These are phyloP conservation scores for Brettanomyces sp. DNA, from an alignment of 805 yeast genomes.

Conservation along the genomic window DNA sequence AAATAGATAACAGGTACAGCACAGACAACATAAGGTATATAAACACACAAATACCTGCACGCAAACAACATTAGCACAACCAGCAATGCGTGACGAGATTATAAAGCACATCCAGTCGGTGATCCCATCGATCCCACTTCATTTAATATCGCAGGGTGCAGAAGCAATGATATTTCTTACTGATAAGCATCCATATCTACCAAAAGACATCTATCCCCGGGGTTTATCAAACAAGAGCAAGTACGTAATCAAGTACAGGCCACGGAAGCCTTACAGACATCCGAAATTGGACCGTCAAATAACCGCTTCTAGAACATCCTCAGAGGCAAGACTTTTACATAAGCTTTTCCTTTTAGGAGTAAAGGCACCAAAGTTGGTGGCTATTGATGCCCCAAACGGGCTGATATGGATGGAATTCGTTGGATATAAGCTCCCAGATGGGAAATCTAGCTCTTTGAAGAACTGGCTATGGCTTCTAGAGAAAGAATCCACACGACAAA, in stretches of 20 bases:
- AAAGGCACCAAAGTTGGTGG: constrained; percentile 62
- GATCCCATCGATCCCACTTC: constrained; percentile 41
- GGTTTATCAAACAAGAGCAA: constrained; percentile 19
- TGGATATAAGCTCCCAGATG: constrained; percentile 46
- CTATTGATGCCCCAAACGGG: constrained; percentile 71
- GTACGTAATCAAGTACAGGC: constrained; percentile 75
- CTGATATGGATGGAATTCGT: constrained; percentile 82
- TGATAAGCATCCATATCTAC: constrained; percentile 55
- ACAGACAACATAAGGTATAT: no score
- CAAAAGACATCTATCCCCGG: constrained; percentile 19
- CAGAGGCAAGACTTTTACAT: constrained; percentile 72
- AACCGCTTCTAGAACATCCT: constrained; percentile 71
- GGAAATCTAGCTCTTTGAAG: constrained; percentile 51
- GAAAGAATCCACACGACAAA: constrained; percentile 13
- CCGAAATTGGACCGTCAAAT: constrained; percentile 67
- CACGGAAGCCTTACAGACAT: constrained; percentile 86
- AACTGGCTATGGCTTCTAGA: constrained; percentile 65
- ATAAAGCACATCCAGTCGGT: constrained; percentile 32
- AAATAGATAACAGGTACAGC: no score
- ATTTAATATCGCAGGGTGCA: constrained; percentile 76
- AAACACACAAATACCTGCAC: no score
- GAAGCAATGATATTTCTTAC: constrained; percentile 75
- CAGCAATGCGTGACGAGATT: constrained; percentile 33
- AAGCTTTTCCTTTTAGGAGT: constrained; percentile 48
- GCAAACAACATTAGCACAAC: no score